Base-by-base conservation (phyloP, 2,329 filamentous ascomycete genomes). In the Paraphoma sp. region DNA sequence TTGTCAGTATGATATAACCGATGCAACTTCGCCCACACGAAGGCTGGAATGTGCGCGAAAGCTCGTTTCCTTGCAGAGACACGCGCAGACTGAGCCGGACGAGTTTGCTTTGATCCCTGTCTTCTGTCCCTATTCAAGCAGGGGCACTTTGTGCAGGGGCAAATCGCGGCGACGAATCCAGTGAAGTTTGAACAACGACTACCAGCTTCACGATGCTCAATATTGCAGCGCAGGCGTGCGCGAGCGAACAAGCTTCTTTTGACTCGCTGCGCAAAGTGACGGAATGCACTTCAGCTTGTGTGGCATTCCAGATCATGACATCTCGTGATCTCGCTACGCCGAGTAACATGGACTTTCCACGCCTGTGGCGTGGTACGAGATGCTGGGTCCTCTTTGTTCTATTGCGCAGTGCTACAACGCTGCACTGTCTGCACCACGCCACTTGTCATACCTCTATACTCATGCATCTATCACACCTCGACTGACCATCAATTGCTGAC, bases 401-500 rank as follows among this genome's bases (percentile, higher is more conserved):
- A 36, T 14, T 10, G 12, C 40, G 12, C 40, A 17, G 40, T n/a
- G 11, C 12, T 42, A 3, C 12, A n/a, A 14, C 40, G 40, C 40
- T 23, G 23, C 40, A n/a, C n/a, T 14, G n/a, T n/a, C n/a, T 9
- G n/a, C 16, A n/a, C n/a, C 40, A 16, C 16, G 23, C 23, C 23
- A 23, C 23, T 23, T 23, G 23, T 23, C 23, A 23, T 23, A 23
- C 23, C 23, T 5, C 2, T 23, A 23, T 23, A 23, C 23, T 23
- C 23, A 23, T 23, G 23, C 23, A 23, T 23, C 23, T 5, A 23
- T 23, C 23, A 23, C 23, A 5, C 23, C 23, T 23, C 23, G 23
- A 23, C 23, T 5, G 23, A 23, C 23, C 11, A 28, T 14, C 14
- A 5, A 14, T 18, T 61, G 65, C 72, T 75, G 64, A 75, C 63